A percentile compares a stretch with the other conserved stretches of the same genome.
These are phyloP conservation scores for Quercus dentata DNA, from an alignment of 306 rosid species.

Conservation along the genomic window DNA sequence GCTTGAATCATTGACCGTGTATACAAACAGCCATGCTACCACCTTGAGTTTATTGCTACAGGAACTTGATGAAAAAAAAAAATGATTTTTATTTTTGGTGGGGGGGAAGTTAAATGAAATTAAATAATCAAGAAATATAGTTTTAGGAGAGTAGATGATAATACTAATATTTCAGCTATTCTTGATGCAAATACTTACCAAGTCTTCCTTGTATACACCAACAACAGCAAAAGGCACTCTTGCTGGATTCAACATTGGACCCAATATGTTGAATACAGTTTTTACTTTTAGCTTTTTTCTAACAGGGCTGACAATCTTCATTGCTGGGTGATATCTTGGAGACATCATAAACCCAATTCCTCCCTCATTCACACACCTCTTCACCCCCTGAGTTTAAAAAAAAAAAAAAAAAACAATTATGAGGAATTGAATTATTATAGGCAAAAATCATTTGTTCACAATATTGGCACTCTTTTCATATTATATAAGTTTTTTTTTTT, in stretches of 20 bases:
- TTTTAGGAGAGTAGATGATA: neutral
- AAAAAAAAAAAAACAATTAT: slow-evolving; percentile 7
- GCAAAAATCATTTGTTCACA: neutral
- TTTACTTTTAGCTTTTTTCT: slow-evolving; percentile 79
- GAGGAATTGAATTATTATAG: slow-evolving; percentile 4
- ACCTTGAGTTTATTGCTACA: neutral
- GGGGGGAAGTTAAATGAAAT: neutral
- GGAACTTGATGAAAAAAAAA: neutral
- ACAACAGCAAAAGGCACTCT: slow-evolving; percentile 86
- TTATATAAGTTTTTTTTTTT: neutral
- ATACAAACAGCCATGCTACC: neutral
- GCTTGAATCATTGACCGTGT: neutral
- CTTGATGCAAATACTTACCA: slow-evolving; percentile 42
- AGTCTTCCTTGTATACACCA: slow-evolving; percentile 77
- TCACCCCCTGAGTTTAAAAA: slow-evolving; percentile 63
- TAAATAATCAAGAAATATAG: neutral
- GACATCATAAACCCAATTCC: slow-evolving; percentile 98
- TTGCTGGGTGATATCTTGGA: slow-evolving; percentile 85
- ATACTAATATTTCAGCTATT: neutral
- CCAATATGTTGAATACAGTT: slow-evolving; percentile 86
- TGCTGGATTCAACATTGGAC: slow-evolving; percentile 96
- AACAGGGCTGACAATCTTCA: slow-evolving; percentile 76
- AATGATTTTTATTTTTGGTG: neutral
- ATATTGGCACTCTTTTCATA: neutral
- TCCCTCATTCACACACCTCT: slow-evolving; percentile 62